A percentile compares a stretch with the other conserved stretches of the same genome.
Conservation (phyloP, 768 basidiomycete genomes). For the Pholiota molesta region DNA sequence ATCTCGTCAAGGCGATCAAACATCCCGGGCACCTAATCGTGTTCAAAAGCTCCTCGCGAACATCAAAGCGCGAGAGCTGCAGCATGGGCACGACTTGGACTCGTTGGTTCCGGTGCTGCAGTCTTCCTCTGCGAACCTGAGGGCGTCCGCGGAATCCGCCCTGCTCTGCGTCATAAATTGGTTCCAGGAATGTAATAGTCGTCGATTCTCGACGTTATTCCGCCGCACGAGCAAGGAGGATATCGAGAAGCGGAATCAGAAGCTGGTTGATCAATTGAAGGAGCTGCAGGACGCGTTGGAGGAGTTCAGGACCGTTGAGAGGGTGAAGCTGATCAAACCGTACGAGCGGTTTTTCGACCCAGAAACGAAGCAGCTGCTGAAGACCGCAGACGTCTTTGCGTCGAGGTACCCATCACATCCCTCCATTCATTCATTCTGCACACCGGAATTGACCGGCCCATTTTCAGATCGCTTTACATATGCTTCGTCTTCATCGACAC, state of each 20-base stretch:
- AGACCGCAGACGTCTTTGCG: constrained; percentile 37
- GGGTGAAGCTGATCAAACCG: constrained; percentile 40
- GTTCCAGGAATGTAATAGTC: constrained; percentile 38
- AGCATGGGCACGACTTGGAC: constrained; percentile 46
- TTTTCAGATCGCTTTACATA: constrained; percentile 42
- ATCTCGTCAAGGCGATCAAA: constrained; percentile 5
- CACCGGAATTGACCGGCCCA: neutral
- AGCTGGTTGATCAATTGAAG: constrained; percentile 27
- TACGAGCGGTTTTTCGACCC: constrained; percentile 45
- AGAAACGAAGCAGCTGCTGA: constrained; percentile 32
- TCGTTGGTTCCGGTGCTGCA: constrained; percentile 44
- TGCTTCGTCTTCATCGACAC: constrained; percentile 50
- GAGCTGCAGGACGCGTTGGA: constrained; percentile 30
- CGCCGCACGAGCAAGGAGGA: constrained; percentile 20
- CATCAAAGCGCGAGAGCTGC: constrained; percentile 35
- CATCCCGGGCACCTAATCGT: constrained; percentile 22
- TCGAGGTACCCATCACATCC: constrained; percentile 31
- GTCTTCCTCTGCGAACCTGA: constrained; percentile 35
- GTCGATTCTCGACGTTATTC: constrained; percentile 38
- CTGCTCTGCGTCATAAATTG: constrained; percentile 30
- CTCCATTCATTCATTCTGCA: neutral
- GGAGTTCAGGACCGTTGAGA: constrained; percentile 37
- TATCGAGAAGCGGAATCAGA: constrained; percentile 28
- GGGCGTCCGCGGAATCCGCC: constrained; percentile 32
- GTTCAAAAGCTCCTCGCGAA: constrained; percentile 31